Percentiles rank a stretch among this genome's conserved stretches.
Evolutionary conservation across 129 eudicot genomes (phyloP).

Genomic region (Tanacetum coccineum): DNA sequence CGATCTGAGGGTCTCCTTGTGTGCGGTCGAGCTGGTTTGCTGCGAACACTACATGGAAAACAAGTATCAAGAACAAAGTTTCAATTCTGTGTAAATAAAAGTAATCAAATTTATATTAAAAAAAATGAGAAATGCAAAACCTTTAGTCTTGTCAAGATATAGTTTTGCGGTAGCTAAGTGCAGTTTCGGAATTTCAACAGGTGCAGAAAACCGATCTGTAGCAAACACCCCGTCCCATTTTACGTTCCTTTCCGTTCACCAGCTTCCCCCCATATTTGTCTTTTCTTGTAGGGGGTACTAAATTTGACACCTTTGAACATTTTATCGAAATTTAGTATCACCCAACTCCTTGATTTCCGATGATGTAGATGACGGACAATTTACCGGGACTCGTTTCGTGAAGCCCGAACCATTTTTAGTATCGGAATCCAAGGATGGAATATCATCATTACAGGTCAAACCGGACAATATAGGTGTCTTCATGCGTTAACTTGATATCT

Average conservation of each 20-base stretch:
- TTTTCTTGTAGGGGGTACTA: conserved; percentile 55
- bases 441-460: conserved; percentile 51
- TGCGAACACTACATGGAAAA: too few species aligned
- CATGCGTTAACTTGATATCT: conserved; percentile 82
- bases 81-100: background rate
- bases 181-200: conserved; percentile 67
- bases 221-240: conserved; percentile 59
- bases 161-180: conserved; percentile 63
- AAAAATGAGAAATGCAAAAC: conserved; percentile 21
- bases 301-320: conserved; percentile 58
- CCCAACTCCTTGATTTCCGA: too few species aligned
- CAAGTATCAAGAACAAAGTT: too few species aligned
- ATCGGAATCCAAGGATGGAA: conserved; percentile 53
- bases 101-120: background rate
- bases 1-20: too few species aligned
- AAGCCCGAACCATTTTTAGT: too few species aligned
- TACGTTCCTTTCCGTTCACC: conserved; percentile 47
- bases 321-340: too few species aligned
- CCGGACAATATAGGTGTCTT: conserved; percentile 59
- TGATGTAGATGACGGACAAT: too few species aligned
- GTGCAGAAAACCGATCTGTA: conserved; percentile 51
- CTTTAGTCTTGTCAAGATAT: conserved; percentile 65
- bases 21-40: too few species aligned
- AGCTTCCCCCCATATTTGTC: too few species aligned
- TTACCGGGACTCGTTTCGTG: too few species aligned